These are phyloP conservation scores for Coemansia sp. DNA, from an alignment of 192 early-diverging fungal species.

Conservation along the genomic window DNA sequence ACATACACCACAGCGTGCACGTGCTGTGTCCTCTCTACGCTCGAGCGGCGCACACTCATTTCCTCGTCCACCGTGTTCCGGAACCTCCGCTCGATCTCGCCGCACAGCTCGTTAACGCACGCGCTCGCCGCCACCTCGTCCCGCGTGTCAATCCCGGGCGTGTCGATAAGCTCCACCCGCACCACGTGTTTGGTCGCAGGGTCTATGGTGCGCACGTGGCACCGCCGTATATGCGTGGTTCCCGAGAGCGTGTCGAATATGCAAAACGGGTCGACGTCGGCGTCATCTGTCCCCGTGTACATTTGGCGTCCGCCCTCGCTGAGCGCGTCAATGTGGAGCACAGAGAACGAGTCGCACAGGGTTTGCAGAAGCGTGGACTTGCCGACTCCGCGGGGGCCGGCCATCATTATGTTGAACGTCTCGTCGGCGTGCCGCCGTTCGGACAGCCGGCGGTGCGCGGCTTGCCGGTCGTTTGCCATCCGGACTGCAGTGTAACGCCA, in stretches of 20 bases:
- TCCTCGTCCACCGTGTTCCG: constrained; percentile 37
- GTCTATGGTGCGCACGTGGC: constrained; percentile 19
- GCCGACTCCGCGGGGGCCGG: constrained; percentile 56
- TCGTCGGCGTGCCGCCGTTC: constrained; percentile 26
- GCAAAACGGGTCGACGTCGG: constrained; percentile 45
- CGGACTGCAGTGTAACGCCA: too few relatives aligned
- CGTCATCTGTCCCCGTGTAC: constrained; percentile 13
- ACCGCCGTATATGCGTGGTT: constrained; percentile 23
- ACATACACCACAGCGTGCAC: constrained; percentile 41
- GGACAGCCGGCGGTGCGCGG: constrained; percentile 23
- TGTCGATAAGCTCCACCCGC: constrained; percentile 43
- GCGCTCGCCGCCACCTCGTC: constrained; percentile 6
- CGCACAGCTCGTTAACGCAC: constrained; percentile 19
- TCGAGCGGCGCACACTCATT: constrained; percentile 18
- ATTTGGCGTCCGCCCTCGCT: constrained; percentile 21
- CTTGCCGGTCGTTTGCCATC: neutral
- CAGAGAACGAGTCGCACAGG: constrained; percentile 57
- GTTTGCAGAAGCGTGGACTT: constrained; percentile 76
- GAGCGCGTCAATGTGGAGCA: constrained; percentile 27
- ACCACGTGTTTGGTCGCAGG: constrained; percentile 8
- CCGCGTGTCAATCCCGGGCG: constrained; percentile 37
- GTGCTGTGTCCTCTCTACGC: constrained; percentile 10
- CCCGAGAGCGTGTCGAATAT: constrained; percentile 43
- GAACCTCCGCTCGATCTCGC: constrained; percentile 39
- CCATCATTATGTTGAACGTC: constrained; percentile 47